Evolutionary conservation across 495 filamentous ascomycete genomes (phyloP).

Genomic region (Schizothecium vesticola): DNA sequence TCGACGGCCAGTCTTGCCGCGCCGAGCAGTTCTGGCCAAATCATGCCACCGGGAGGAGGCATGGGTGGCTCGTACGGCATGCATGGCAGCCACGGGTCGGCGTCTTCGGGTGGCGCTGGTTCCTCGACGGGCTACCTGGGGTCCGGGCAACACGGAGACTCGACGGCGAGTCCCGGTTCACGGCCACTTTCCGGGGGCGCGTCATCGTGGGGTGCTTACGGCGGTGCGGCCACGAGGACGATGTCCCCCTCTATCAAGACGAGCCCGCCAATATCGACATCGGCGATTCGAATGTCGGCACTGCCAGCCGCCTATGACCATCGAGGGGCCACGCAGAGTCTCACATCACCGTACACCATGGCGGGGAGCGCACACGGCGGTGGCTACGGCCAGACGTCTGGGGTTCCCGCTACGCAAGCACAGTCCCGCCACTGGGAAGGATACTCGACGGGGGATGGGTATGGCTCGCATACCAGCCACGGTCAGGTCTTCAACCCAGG

Average conservation of each 20-base stretch:
- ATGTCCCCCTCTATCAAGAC: slow-evolving; percentile 40
- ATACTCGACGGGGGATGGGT: slow-evolving; percentile 33
- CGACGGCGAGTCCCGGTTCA: slow-evolving; percentile 38
- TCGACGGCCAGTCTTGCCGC: slow-evolving; percentile 22
- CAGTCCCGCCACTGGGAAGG: slow-evolving; percentile 32
- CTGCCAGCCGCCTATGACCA: slow-evolving; percentile 29
- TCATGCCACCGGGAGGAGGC: slow-evolving; percentile 30
- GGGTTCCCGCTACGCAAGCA: slow-evolving; percentile 22
- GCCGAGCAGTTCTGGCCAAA: slow-evolving; percentile 30
- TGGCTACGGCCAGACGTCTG: slow-evolving; percentile 19
- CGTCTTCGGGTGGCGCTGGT: slow-evolving; percentile 14
- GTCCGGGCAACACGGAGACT: slow-evolving; percentile 34
- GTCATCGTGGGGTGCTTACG: slow-evolving; percentile 35
- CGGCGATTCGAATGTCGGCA: slow-evolving; percentile 23
- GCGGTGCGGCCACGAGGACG: slow-evolving; percentile 16
- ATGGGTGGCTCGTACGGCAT: neutral
- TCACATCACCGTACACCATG: slow-evolving; percentile 28
- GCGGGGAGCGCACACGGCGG: slow-evolving; percentile 28
- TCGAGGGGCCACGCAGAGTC: slow-evolving; percentile 20
- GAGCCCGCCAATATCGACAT: slow-evolving; percentile 19
- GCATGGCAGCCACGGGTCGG: slow-evolving; percentile 28
- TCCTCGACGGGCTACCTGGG: slow-evolving; percentile 22
- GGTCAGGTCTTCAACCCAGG: slow-evolving; percentile 36
- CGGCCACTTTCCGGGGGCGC: slow-evolving; percentile 34
- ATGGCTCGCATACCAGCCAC: slow-evolving; percentile 30